These are phyloP conservation scores for Scheffersomyces spartinae DNA, from an alignment of 805 yeast genomes.

Conservation along the genomic window DNA sequence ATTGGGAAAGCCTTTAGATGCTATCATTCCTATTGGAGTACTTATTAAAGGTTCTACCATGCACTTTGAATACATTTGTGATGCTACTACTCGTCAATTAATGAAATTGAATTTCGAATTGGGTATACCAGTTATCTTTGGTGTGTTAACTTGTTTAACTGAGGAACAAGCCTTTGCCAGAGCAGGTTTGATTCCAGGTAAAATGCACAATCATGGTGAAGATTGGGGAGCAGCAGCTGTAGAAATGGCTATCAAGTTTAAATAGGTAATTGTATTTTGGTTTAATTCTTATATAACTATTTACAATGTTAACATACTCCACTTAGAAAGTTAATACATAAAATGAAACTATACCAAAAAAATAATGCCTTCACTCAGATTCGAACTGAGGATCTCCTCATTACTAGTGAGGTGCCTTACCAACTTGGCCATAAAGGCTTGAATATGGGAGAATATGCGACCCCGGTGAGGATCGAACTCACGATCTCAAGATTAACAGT, in stretches of 20 bases:
- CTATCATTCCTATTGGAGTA: constrained; percentile 87
- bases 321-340: too few species aligned
- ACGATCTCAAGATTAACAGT: too few species aligned
- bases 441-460: too few species aligned
- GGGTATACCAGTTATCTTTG: constrained; percentile 78
- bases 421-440: too few species aligned
- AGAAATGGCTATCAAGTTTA: constrained; percentile 56
- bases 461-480: too few species aligned
- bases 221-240: constrained; percentile 99
- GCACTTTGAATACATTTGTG: constrained; percentile 98
- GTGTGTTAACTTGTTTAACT: constrained; percentile 85
- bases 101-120: constrained; percentile 70
- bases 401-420: too few species aligned
- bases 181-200: constrained; percentile 69
- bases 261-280: constrained; percentile 3
- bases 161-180: constrained; percentile 90
- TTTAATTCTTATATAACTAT: too few species aligned
- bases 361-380: too few species aligned
- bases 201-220: constrained; percentile 90
- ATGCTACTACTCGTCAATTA: constrained; percentile 71
- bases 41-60: constrained; percentile 93
- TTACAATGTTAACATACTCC: too few species aligned
- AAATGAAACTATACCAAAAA: too few species aligned
- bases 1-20: constrained; percentile 51
- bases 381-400: too few species aligned